These are phyloP conservation scores for Rasamsonia emersonii DNA, from an alignment of 2,329 filamentous ascomycete species.

Conservation along the genomic window DNA sequence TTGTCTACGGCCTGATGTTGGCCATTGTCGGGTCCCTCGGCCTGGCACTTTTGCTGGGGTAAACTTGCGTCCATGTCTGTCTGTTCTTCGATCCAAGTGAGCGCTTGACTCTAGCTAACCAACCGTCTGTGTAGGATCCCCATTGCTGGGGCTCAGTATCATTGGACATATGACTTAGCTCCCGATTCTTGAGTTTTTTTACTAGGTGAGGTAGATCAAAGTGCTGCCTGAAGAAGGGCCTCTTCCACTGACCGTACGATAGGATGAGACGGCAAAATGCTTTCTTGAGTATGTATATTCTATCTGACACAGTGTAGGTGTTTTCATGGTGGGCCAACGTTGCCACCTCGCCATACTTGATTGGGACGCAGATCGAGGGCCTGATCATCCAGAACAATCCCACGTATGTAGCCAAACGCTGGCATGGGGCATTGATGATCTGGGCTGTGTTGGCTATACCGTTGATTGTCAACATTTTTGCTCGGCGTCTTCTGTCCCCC, in stretches of 20 bases:
- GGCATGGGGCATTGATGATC: constrained; percentile 34
- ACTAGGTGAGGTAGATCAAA: constrained; percentile 12
- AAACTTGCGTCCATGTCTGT: constrained; percentile 30
- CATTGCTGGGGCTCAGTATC: constrained; percentile 28
- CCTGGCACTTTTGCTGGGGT: constrained; percentile 27
- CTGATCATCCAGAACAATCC: constrained; percentile 27
- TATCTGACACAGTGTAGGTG: no score
- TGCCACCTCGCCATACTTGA: constrained; percentile 24
- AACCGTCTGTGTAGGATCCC: no score
- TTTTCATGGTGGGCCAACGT: constrained; percentile 31
- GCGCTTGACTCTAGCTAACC: no score
- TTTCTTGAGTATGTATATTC: no score
- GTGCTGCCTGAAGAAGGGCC: constrained; percentile 19
- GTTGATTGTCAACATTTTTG: constrained; percentile 27
- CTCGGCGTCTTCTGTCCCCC: constrained; percentile 21
- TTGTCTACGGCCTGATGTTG: constrained; percentile 27
- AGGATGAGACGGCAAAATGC: no score
- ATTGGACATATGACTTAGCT: constrained; percentile 27
- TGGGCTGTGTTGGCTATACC: constrained; percentile 25
- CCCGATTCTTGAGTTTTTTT: constrained; percentile 20
- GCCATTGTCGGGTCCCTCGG: constrained; percentile 25
- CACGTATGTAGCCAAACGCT: constrained; percentile 25
- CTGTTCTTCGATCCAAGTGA: no score
- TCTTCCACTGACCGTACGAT: no score
- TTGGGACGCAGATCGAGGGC: constrained; percentile 27